Evolutionary conservation across 2,329 filamentous ascomycete genomes (phyloP).

Genomic region (Hypoxylon sp.): DNA sequence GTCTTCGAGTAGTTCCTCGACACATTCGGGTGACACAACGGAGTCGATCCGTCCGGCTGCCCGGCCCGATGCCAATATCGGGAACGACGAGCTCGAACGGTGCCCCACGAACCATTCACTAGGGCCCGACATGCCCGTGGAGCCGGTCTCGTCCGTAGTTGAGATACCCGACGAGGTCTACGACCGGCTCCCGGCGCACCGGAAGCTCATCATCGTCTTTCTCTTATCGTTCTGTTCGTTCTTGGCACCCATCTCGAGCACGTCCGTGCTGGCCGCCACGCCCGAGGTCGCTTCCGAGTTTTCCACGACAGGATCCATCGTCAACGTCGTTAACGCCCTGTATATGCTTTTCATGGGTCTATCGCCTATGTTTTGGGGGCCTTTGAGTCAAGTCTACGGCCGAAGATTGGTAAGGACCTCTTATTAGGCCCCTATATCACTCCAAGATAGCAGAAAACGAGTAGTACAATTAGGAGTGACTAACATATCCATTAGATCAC

Average conservation of each 20-base stretch:
- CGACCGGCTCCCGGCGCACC: constrained; percentile 64
- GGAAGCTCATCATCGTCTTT: constrained; percentile 72
- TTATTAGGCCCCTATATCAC: background rate
- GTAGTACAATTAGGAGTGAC: background rate
- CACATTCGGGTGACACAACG: constrained; percentile 19
- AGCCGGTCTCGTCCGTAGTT: constrained; percentile 42
- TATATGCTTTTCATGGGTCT: constrained; percentile 77
- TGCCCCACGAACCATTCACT: constrained; percentile 44
- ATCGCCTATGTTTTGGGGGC: constrained; percentile 74
- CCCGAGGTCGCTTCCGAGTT: constrained; percentile 76
- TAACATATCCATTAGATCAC: constrained; percentile 56
- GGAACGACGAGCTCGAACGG: constrained; percentile 35
- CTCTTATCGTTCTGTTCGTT: constrained; percentile 79
- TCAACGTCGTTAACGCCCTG: constrained; percentile 77
- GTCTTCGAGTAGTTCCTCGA: constrained; percentile 27
- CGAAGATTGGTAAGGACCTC: constrained; percentile 59
- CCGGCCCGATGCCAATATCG: constrained; percentile 18
- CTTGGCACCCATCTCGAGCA: constrained; percentile 77
- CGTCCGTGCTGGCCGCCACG: constrained; percentile 74
- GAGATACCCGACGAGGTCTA: constrained; percentile 66
- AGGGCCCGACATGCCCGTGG: constrained; percentile 43
- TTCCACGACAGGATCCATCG: constrained; percentile 70
- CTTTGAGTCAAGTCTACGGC: constrained; percentile 71
- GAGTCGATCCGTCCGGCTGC: constrained; percentile 25
- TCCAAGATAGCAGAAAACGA: background rate